Conservation (phyloP, 768 basidiomycete genomes). For the Mycena rebaudengoi region DNA sequence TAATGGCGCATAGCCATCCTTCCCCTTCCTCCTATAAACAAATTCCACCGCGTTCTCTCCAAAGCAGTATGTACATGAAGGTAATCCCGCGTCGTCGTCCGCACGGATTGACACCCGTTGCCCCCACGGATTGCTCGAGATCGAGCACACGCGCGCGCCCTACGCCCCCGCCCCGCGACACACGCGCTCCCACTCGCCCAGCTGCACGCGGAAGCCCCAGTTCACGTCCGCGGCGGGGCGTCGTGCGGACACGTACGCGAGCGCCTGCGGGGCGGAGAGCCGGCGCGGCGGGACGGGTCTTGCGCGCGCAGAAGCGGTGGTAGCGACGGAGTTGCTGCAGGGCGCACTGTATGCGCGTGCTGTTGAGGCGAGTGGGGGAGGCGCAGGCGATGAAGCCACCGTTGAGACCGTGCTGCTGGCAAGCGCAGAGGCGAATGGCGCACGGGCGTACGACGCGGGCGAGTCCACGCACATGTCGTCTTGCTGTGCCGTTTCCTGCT, state of each 20-base stretch:
- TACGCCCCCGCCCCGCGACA: not conserved
- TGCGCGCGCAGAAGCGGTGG: not conserved
- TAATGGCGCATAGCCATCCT: no score
- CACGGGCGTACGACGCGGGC: not conserved
- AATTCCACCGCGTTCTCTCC: no score
- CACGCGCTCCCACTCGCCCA: conserved; percentile 23
- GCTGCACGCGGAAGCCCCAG: conserved; percentile 26
- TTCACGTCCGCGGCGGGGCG: conserved; percentile 26
- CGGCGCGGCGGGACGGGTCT: no score
- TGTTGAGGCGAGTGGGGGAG: not conserved
- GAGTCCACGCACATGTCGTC: no score
- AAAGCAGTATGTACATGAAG: no score
- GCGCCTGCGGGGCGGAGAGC: conserved; percentile 24
- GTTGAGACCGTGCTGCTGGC: no score
- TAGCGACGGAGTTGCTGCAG: not conserved
- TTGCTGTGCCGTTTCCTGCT: not conserved
- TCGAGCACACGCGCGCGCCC: no score
- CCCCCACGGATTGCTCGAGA: no score
- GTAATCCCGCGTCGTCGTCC: no score
- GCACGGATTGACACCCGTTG: no score
- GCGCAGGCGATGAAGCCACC: not conserved
- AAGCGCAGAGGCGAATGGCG: not conserved
- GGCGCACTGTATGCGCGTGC: not conserved
- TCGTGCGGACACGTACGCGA: conserved; percentile 23
- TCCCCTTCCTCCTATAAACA: no score